phyloP scores from a whole-genome alignment of 2,329 filamentous ascomycete species.

The Pseudogymnoascus sp. region DNA sequence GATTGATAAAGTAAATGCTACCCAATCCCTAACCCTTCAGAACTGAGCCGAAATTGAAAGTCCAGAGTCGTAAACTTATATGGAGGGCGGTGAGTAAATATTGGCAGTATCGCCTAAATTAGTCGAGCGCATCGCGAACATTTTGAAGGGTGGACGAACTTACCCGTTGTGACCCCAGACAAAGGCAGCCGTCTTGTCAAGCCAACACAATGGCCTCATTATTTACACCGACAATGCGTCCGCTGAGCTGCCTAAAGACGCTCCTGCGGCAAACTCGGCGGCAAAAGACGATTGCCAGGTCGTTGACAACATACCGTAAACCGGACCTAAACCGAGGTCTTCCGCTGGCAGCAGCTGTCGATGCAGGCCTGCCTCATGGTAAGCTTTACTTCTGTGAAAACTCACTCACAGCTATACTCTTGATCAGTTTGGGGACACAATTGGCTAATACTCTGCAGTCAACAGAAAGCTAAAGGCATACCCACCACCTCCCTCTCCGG shows the following conservation, averaged over 20 bases:
- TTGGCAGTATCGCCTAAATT: constrained; percentile 3
- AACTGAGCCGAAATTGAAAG: constrained; percentile 3
- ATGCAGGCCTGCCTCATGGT: constrained; percentile 4
- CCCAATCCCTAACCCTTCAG: not conserved
- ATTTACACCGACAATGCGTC: constrained; percentile 44
- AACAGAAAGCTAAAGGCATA: constrained; percentile 43
- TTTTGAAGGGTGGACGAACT: constrained; percentile 9
- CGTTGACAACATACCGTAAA: constrained; percentile 41
- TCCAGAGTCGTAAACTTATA: constrained; percentile 2
- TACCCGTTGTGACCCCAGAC: not conserved
- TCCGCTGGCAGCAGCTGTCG: constrained; percentile 1
- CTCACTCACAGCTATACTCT: not conserved
- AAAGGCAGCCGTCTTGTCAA: constrained; percentile 8
- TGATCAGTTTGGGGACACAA: not conserved
- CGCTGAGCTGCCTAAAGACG: constrained; percentile 63
- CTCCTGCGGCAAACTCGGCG: constrained; percentile 52
- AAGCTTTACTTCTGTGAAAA: not conserved
- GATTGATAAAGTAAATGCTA: not conserved
- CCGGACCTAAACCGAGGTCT: constrained; percentile 4
- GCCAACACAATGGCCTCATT: constrained; percentile 23
- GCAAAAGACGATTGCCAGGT: constrained; percentile 39
- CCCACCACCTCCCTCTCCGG: constrained; percentile 49
- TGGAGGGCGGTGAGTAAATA: constrained; percentile 1
- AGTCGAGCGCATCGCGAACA: constrained; percentile 3
- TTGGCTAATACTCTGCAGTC: constrained; percentile 16